A percentile compares a stretch with the other conserved stretches of the same genome.
Conservation (phyloP, 805 yeast species). For the Saccharomycopsis selenospora region DNA sequence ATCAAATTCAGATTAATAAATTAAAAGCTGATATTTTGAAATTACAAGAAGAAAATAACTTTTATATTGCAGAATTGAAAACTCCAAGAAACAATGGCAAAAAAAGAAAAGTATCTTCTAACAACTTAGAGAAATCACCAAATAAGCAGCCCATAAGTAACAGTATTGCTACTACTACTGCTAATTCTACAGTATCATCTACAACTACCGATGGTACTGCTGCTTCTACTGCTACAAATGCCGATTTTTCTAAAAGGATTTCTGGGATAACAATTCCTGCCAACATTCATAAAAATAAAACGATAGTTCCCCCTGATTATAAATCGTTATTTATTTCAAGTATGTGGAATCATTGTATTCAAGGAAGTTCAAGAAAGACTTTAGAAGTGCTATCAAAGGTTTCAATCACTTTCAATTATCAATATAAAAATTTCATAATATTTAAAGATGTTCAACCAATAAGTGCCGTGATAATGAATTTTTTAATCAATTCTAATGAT, state of each 20-base stretch:
- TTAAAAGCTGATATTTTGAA: slow-evolving; percentile 37
- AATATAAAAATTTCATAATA: slow-evolving; percentile 26
- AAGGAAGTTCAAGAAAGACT: slow-evolving; percentile 30
- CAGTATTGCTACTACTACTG: too few species aligned
- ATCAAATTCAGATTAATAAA: slow-evolving; percentile 32
- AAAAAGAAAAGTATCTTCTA: too few species aligned
- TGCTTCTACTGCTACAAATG: too few species aligned
- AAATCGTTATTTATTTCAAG: slow-evolving; percentile 35
- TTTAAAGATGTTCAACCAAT: slow-evolving; percentile 28
- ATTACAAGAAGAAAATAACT: slow-evolving; percentile 49
- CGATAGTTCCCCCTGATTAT: slow-evolving; percentile 29
- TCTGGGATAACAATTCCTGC: too few species aligned
- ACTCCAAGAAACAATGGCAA: too few species aligned
- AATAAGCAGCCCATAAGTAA: too few species aligned
- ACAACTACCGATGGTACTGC: too few species aligned
- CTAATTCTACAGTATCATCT: too few species aligned
- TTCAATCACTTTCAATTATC: slow-evolving; percentile 27
- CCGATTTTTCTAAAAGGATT: too few species aligned
- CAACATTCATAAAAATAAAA: too few species aligned
- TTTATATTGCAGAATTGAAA: slow-evolving; percentile 42
- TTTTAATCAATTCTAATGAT: slow-evolving; percentile 37
- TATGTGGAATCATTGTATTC: slow-evolving; percentile 30
- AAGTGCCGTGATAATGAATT: slow-evolving; percentile 32
- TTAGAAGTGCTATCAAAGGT: slow-evolving; percentile 32
- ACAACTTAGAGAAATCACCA: too few species aligned